Evolutionary conservation across 305 asterid genomes (phyloP).

Genomic region (Solanum hybrid): DNA sequence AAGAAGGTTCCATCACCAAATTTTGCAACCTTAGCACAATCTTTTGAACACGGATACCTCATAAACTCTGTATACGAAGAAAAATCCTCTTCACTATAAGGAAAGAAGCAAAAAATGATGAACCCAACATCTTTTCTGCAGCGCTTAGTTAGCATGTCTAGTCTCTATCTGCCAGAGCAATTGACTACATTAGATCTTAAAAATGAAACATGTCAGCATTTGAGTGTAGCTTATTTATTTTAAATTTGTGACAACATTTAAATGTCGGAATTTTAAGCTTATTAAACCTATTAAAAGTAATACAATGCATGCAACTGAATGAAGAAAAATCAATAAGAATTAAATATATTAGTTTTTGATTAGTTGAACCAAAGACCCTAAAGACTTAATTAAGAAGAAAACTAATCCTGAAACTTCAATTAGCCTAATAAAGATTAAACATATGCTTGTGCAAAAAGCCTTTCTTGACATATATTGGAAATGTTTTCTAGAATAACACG

Average conservation of each 20-base stretch:
- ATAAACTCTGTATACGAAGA: constrained; percentile 61
- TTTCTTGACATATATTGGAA: not conserved
- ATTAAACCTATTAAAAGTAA: not conserved
- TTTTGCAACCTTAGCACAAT: constrained; percentile 87
- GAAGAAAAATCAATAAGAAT: not conserved
- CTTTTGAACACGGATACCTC: constrained; percentile 58
- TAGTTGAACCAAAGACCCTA: not conserved
- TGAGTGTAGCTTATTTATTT: not conserved
- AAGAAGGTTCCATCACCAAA: constrained; percentile 11
- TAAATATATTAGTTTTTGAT: not conserved
- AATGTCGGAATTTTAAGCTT: too few species aligned
- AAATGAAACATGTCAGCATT: not conserved
- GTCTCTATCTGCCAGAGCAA: constrained; percentile 28
- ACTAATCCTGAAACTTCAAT: not conserved
- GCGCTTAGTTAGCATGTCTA: constrained; percentile 69
- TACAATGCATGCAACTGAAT: not conserved
- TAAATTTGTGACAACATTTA: too few species aligned
- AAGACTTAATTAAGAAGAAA: not conserved
- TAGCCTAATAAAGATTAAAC: not conserved
- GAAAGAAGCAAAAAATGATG: constrained; percentile 63
- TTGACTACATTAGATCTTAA: too few species aligned
- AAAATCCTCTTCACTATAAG: constrained; percentile 89
- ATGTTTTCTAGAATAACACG: not conserved
- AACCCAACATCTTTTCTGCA: constrained; percentile 73
- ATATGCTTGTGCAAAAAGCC: not conserved